Evolutionary conservation across 1,284 basidiomycete species (phyloP).

Genomic region (Ganoderma leucocontextum): DNA sequence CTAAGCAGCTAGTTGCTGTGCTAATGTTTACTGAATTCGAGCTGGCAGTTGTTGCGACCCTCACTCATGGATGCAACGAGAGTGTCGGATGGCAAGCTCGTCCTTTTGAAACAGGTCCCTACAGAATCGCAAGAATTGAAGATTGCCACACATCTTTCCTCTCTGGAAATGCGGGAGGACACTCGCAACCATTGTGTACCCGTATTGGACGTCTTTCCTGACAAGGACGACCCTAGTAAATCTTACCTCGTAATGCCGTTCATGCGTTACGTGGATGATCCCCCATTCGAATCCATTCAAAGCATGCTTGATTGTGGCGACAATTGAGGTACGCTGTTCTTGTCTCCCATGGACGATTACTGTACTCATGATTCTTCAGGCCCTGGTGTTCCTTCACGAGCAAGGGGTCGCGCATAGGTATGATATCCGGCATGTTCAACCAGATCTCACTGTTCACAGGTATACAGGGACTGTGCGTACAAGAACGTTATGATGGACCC

Average conservation of each 20-base stretch:
- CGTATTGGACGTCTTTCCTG: background rate
- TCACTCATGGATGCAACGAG: background rate
- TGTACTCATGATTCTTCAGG: background rate
- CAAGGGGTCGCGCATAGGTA: background rate
- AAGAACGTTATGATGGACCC: background rate
- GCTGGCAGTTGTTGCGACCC: background rate
- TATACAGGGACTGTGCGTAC: background rate
- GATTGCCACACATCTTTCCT: background rate
- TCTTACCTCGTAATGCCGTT: background rate
- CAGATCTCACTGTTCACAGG: background rate
- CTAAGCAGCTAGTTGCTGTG: no score
- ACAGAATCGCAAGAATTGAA: conserved; percentile 1
- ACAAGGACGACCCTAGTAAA: background rate
- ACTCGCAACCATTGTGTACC: background rate
- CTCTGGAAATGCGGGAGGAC: background rate
- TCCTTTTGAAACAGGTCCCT: background rate
- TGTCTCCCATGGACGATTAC: background rate
- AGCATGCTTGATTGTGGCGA: background rate
- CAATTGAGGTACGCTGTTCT: background rate
- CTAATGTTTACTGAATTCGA: background rate
- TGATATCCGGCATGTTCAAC: background rate
- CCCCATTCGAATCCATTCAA: background rate
- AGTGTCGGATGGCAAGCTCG: background rate
- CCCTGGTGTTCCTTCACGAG: background rate
- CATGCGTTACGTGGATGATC: background rate